Base-by-base conservation (phyloP, 1,284 basidiomycete species). In the Acaromyces ingoldii region DNA sequence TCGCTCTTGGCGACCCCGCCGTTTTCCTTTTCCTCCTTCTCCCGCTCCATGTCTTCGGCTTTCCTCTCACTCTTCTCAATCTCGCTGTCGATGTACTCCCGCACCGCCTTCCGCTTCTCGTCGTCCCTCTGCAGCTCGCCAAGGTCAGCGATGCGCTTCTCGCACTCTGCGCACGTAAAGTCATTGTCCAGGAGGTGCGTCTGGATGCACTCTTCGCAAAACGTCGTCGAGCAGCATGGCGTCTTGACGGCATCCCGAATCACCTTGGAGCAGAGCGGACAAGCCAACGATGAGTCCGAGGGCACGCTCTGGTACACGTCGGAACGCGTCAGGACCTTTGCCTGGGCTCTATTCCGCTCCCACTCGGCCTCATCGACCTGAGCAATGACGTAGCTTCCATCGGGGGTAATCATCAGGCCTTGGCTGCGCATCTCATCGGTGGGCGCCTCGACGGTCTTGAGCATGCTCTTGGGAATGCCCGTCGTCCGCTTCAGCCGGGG, bases 401-500 rank as follows among this genome's bases (percentile, higher is more conserved):
- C 72, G 15, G 72, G 58, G 11, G 72, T 74, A 7, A 75, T 63
- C 72, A 75, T 75, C 42, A 72, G 63, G 2, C 72, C 72, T 0
- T 64, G 57, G 36, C 62, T 62, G 17, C 59, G 59, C 19, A 61
- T 58, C 48, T 66, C 70, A 7, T 68, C 67, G 4, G 67, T 64
- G 6, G 72, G 67, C 46, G 68, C 87, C 58, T 96, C 92, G 21
- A 98, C 91, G 1, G 91, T 88, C 77, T 95, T 93, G 49, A 99
- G 80, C 83, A 99, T 96, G 70, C 89, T 93, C 61, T 92, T 85
- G 7, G 95, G 95, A 58, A 95, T 95, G 78, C 95, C 95, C 3
- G 95, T 98, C 2, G 95, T 97, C 49, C 95, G 84, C 75, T 97
- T 97, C 76, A 97, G 92, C 26, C 92, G 85, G 48, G 93, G 93